phyloP scores from a whole-genome alignment of 176 grass and related monocot genomes.

The Zea mays region Zm-B73-REFERENCE-NAM-5.0 NC_050104.1:98005001-98005500 shows the following conservation, averaged over 20 bases:
- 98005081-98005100: no score
- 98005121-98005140: neutral
- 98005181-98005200: constrained; percentile 11
- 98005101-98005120: constrained; percentile 12
- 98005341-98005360: neutral
- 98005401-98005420: constrained; percentile 39
- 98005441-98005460: neutral
- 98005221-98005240: constrained; percentile 25
- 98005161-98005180: neutral
- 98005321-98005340: neutral
- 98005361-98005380: constrained; percentile 24
- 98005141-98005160: neutral
- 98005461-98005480: constrained; percentile 22
- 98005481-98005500: constrained; percentile 51
- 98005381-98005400: constrained; percentile 47
- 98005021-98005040: constrained; percentile 30
- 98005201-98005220: neutral
- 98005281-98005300: constrained; percentile 43
- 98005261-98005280: constrained; percentile 40
- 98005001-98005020: constrained; percentile 43
- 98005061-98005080: constrained; percentile 22
- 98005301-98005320: neutral
- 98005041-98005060: constrained; percentile 47
- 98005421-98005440: constrained; percentile 9
- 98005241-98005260: constrained; percentile 48